Percentiles rank a stretch among this genome's conserved stretches.
These are phyloP conservation scores for Luzula sylvatica DNA, from an alignment of 176 grass and related monocot genomes.

Conservation along the genomic window DNA sequence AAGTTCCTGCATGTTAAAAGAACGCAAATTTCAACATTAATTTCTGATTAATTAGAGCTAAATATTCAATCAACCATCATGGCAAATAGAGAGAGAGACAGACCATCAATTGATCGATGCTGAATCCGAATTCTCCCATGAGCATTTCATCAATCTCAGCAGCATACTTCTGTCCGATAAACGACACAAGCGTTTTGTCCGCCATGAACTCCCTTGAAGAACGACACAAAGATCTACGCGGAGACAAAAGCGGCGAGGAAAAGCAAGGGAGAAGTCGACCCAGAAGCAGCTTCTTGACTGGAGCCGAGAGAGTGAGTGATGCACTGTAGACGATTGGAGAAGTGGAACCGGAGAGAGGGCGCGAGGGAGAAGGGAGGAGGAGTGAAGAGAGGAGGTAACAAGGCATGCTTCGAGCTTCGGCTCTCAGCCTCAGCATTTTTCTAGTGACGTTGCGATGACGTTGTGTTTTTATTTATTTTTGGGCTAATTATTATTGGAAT, in stretches of 20 bases:
- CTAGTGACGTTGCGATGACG: neutral
- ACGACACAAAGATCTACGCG: conserved; percentile 3
- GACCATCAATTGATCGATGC: conserved; percentile 90
- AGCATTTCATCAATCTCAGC: conserved; percentile 81
- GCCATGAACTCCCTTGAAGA: conserved; percentile 7
- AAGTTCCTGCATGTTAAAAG: conserved; percentile 58
- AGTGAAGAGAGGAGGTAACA: conserved; percentile 17
- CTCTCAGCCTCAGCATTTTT: conserved; percentile 14
- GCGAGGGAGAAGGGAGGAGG: neutral
- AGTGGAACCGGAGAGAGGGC: conserved; percentile 26
- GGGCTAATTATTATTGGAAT: conserved; percentile 1
- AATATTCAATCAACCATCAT: neutral
- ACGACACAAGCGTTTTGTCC: conserved; percentile 31
- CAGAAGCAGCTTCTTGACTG: neutral
- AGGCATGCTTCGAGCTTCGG: neutral
- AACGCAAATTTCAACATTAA: neutral
- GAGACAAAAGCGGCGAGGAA: neutral
- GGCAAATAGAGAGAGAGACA: neutral
- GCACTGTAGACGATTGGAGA: conserved; percentile 8
- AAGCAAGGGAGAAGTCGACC: neutral
- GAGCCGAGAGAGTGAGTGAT: neutral
- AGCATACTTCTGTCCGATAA: conserved; percentile 54
- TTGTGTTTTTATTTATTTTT: neutral
- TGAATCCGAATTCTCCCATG: conserved; percentile 79
- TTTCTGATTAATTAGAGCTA: no score